A percentile compares a stretch with the other conserved stretches of the same genome.
phyloP scores from a whole-genome alignment of 192 early-diverging fungal species.

The Coemansia sp. region DNA sequence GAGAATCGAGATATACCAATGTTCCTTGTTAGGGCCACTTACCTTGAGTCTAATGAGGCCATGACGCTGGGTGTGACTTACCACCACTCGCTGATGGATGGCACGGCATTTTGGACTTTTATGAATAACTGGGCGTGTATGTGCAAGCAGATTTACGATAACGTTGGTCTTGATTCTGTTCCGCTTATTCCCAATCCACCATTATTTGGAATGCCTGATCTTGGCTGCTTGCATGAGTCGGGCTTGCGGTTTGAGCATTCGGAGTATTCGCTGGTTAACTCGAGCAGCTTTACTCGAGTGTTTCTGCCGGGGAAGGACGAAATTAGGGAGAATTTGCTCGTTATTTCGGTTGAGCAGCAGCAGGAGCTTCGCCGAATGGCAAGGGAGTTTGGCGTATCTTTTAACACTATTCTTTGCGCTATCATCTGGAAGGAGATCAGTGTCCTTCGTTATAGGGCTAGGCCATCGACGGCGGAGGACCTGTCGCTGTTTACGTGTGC shows the following conservation, averaged over 20 bases:
- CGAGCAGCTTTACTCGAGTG: conserved; percentile 15
- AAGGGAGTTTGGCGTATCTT: conserved; percentile 19
- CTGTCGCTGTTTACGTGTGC: conserved; percentile 42
- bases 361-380: conserved; percentile 29
- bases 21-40: conserved; percentile 41
- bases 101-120: conserved; percentile 45
- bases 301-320: conserved; percentile 19
- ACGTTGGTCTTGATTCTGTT: neutral
- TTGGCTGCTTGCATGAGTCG: conserved; percentile 14
- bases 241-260: conserved; percentile 21
- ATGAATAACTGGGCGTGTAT: conserved; percentile 47
- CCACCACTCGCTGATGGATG: conserved; percentile 52
- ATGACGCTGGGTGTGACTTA: conserved; percentile 39
- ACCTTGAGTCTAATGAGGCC: conserved; percentile 19
- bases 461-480: conserved; percentile 11
- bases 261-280: conserved; percentile 32
- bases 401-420: conserved; percentile 37
- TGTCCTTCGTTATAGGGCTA: conserved; percentile 12
- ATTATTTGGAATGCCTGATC: conserved; percentile 34
- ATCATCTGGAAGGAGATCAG: conserved; percentile 42
- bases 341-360: conserved; percentile 30
- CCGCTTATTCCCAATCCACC: conserved; percentile 31
- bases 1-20: conserved; percentile 33
- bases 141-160: conserved; percentile 12
- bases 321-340: conserved; percentile 22